Evolutionary conservation across 1,284 basidiomycete species (phyloP), one percentile per base, ranked within the genome.

Genomic region (Heliocybe sulcata): DNA sequence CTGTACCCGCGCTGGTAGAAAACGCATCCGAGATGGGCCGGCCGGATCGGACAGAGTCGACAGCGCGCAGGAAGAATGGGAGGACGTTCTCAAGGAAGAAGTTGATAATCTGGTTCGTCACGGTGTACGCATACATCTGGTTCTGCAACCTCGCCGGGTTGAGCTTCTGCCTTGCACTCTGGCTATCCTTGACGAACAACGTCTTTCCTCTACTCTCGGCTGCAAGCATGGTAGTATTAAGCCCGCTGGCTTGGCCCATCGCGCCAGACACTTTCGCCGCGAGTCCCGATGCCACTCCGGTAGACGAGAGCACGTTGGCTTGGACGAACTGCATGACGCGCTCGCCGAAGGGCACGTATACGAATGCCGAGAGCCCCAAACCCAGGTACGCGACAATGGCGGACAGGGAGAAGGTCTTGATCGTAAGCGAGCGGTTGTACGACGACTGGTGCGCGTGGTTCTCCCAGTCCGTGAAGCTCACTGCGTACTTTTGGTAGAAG

Each of bases 121-220:
- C 93, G 33, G 87, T 90, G 67, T 90, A 92, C 12, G 96, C 94
- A 68, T 98, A 98, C 77, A 99, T 88, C 76, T 98, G 94, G 51
- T 89, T 85, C 68, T 90, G 83, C 59, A 99, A 77, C 53, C 95
- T 77, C 66, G 79, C 75, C 58, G 81, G 77, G 61, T 85, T 83
- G 20, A 89, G 69, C 66, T 84, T 87, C 57, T 72, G 68, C 49
- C 77, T 72, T 27, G 80, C 81, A 55, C 67, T 76, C 10, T 63
- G 59, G 26, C 66, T 67, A 65, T 81, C 79, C 51, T 77, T 67
- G 63, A 88, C 77, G 77, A 81, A 83, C 61, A 82, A 61, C 64
- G 61, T 38, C 61, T 35, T 20, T 54, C 31, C 49, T 52, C 59
- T 60, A 35, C 58, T 59, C 22, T 60, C 29, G 4, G 62, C 38